Percentiles rank a stretch among this genome's conserved stretches.
These are phyloP conservation scores for Cystobasidium onofrii DNA, from an alignment of 768 basidiomycete species.

Conservation along the genomic window DNA sequence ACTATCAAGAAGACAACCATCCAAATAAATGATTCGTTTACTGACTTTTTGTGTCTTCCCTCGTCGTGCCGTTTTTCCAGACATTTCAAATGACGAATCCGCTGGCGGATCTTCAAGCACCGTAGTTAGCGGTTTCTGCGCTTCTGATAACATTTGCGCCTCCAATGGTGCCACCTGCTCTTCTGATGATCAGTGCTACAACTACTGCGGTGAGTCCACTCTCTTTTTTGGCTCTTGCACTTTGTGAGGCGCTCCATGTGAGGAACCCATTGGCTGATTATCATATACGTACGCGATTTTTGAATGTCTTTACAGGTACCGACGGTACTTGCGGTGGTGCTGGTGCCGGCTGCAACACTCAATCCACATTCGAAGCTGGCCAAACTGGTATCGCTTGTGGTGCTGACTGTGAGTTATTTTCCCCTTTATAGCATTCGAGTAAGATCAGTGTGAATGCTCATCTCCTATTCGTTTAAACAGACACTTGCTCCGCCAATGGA, in stretches of 20 bases:
- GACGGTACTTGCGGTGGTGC: slow-evolving; percentile 22
- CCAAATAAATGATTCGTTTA: no score
- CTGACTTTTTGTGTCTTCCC: not conserved
- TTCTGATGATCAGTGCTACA: slow-evolving; percentile 22
- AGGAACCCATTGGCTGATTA: not conserved
- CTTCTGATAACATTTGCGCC: slow-evolving; percentile 21
- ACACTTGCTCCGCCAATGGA: slow-evolving; percentile 18
- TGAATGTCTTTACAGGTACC: slow-evolving; percentile 2
- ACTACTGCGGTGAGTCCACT: slow-evolving; percentile 30
- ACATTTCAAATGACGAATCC: slow-evolving; percentile 20
- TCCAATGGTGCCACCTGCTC: slow-evolving; percentile 14
- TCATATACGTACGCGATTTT: not conserved
- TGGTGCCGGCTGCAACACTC: slow-evolving; percentile 27
- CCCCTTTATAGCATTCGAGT: not conserved
- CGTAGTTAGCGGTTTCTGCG: slow-evolving; percentile 19
- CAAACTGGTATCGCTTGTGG: slow-evolving; percentile 19
- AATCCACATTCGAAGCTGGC: slow-evolving; percentile 12
- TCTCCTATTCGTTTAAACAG: no score
- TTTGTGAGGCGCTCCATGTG: not conserved
- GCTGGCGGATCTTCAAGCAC: slow-evolving; percentile 12
- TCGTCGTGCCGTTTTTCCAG: not conserved
- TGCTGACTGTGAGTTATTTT: slow-evolving; percentile 12
- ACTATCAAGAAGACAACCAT: no score
- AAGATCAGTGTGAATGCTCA: no score
- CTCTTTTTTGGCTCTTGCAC: not conserved